Evolutionary conservation across 768 basidiomycete genomes (phyloP), one percentile per base, ranked within the genome.

Genomic region (Phaeotremella skinneri): DNA sequence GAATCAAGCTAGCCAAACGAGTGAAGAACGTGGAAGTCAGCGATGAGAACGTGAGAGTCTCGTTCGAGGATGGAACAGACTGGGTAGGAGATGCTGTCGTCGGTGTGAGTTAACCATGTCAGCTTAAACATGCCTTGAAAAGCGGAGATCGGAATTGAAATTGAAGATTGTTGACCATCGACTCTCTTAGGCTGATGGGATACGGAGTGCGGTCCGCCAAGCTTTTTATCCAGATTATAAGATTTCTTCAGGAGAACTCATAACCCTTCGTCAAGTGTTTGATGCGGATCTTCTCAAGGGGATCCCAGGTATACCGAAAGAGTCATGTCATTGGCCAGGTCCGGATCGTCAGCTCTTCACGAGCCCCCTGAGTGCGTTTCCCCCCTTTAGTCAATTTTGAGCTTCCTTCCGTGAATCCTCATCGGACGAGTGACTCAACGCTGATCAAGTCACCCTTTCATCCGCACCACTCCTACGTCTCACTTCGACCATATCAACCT

Each of bases 291-390:
- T 45, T 7, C 21, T 45, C 11, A 21, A 45, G 23, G 43, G 43
- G 13, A 45, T 45, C 6, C 43, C 43, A 13, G 23, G 23, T 21
- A 45, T 45, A 13, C 43, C 43, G 6, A 45, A 13, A 23, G 43
- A 45, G 23, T 45, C 43, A 20, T 45, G 43, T 45, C 43, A 45
- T 45, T 45, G 43, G 43, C 43, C 43, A 45, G 43, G 43, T 20
- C 43, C 43, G 6, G 43, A 45, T 45, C 43, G 43, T 13, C 43
- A 45, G 23, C 43, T 45, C 43, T 45, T 45, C 20, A 45, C 43
- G 6, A 45, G 43, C 23, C 43, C 43, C 7, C 21, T 45, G 21
- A 45, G 43, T 45, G 20, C 7, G 43, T 45, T 20, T 45, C 23
- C 43, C 11, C 20, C 43, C 43, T 45, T 23, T 45, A 11, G 13